These are phyloP conservation scores for Pseudogymnoascus sp. DNA, from an alignment of 2,329 filamentous ascomycete species.

Conservation along the genomic window DNA sequence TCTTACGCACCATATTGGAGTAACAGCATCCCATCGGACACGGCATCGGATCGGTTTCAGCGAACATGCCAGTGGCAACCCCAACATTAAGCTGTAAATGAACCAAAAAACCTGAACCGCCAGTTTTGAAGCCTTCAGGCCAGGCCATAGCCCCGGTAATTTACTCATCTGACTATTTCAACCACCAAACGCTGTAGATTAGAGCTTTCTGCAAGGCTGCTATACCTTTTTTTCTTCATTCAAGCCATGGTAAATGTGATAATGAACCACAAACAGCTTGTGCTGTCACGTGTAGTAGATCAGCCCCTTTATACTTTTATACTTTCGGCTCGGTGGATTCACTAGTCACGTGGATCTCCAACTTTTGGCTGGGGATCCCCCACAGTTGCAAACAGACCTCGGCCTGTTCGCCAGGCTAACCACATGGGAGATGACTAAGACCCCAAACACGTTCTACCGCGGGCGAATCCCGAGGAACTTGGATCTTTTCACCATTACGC, in stretches of 20 bases:
- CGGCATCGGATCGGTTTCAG: not conserved
- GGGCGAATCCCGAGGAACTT: slow-evolving; percentile 8
- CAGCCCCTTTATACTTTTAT: not conserved
- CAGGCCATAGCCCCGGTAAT: too few relatives aligned
- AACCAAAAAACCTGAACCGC: not conserved
- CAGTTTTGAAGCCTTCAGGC: not conserved
- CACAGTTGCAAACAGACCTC: not conserved
- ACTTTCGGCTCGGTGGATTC: not conserved
- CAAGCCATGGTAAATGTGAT: not conserved
- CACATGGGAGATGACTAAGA: not conserved
- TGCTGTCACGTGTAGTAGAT: not conserved
- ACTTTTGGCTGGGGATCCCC: not conserved
- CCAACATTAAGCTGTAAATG: not conserved
- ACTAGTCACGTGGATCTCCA: not conserved
- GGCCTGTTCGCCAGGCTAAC: slow-evolving; percentile 1
- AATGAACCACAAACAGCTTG: not conserved
- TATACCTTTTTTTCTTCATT: not conserved
- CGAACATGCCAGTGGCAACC: too few relatives aligned
- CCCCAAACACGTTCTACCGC: not conserved
- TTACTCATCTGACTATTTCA: not conserved
- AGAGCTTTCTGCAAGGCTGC: not conserved
- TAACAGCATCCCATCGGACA: not conserved
- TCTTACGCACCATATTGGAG: not conserved
- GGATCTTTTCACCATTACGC: not conserved
- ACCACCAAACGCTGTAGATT: not conserved